Conservation (phyloP, 208 protist species). For the Entamoeba invadens region DNA sequence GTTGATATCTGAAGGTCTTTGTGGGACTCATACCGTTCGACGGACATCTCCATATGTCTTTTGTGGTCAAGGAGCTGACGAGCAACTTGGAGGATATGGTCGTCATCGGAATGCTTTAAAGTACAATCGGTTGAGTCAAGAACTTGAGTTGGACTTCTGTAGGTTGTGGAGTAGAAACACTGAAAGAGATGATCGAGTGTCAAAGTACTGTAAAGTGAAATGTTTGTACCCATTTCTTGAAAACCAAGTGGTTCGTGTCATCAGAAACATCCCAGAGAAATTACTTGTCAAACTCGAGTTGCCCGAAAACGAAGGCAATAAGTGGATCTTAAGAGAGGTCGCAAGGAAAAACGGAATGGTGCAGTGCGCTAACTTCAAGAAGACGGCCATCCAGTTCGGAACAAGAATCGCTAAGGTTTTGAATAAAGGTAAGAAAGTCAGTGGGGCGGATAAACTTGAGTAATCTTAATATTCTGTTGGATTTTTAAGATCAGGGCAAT, state of each 20-base stretch:
- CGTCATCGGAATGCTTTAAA: background rate
- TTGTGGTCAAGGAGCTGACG: background rate
- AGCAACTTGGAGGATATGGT: background rate
- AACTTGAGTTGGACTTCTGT: background rate
- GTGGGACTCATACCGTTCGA: background rate
- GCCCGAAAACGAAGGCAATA: background rate
- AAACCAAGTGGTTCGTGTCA: background rate
- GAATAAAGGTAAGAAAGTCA: background rate
- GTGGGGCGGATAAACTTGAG: background rate
- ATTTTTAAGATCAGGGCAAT: no score
- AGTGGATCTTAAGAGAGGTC: background rate
- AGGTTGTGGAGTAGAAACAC: background rate
- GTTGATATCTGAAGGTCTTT: background rate
- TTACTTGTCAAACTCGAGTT: background rate
- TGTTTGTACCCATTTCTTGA: background rate
- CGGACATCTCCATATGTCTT: no score
- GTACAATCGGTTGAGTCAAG: background rate
- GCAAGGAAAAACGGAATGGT: background rate
- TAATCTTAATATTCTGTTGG: no score
- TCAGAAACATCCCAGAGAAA: background rate
- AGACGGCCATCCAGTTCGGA: background rate
- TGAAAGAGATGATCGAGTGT: background rate
- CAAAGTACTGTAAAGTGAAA: background rate
- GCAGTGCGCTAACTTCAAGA: background rate
- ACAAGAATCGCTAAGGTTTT: background rate